A percentile compares a stretch with the other conserved stretches of the same genome.
phyloP scores from a whole-genome alignment of 2,329 filamentous ascomycete genomes.

The Bipolaris bicolor region DNA sequence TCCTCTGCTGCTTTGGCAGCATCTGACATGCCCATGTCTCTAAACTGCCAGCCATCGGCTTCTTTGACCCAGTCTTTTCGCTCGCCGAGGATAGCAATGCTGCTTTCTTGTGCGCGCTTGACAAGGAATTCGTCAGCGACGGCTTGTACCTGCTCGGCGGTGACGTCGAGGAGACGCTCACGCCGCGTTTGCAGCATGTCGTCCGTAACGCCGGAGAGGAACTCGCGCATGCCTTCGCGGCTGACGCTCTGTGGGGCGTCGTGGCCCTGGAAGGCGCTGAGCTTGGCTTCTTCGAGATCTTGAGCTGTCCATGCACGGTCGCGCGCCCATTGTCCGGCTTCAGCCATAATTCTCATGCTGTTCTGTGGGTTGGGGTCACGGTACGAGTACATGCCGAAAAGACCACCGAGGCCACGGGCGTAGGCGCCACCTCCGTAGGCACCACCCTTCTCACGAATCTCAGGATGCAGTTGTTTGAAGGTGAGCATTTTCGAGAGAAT shows the following conservation, averaged over 20 bases:
- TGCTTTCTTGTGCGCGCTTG: conserved; percentile 67
- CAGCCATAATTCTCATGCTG: conserved; percentile 81
- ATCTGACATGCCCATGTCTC: conserved; percentile 70
- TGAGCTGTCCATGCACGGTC: conserved; percentile 81
- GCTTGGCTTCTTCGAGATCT: conserved; percentile 94
- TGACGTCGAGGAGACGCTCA: conserved; percentile 86
- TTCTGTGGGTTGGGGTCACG: conserved; percentile 94
- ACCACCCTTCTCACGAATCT: conserved; percentile 96
- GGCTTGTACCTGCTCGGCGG: conserved; percentile 75
- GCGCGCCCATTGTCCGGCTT: conserved; percentile 81
- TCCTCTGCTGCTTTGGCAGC: conserved; percentile 27
- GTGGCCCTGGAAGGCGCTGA: conserved; percentile 88
- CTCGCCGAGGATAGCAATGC: conserved; percentile 79
- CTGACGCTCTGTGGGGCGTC: conserved; percentile 89
- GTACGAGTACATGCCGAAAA: conserved; percentile 96
- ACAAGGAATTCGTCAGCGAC: conserved; percentile 85
- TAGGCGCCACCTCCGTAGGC: conserved; percentile 94
- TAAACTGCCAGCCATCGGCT: conserved; percentile 73
- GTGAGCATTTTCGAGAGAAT: conserved; percentile 91
- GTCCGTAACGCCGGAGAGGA: conserved; percentile 82
- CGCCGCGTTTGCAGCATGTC: conserved; percentile 87
- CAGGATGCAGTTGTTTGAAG: conserved; percentile 94
- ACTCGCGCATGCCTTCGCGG: conserved; percentile 83
- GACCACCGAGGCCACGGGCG: conserved; percentile 75
- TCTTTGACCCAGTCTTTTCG: conserved; percentile 74